phyloP scores from a whole-genome alignment of 2,329 filamentous ascomycete genomes.

The Ophiostoma quercus region DNA sequence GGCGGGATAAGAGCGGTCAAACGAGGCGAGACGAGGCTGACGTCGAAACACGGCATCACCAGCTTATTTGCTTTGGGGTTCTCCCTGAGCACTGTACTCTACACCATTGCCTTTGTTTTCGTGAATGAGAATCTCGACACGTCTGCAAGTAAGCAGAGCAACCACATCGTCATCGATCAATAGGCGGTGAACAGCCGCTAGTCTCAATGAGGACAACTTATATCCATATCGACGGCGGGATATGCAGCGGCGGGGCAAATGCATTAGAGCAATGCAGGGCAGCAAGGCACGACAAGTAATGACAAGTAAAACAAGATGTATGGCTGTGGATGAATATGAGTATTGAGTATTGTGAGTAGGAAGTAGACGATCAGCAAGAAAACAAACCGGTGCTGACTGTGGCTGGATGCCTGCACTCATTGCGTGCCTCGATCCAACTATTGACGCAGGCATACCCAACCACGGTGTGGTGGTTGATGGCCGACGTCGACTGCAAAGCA shows the following conservation, averaged over 20 bases:
- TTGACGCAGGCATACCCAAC: not conserved
- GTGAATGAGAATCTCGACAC: not conserved
- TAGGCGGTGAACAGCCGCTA: slow-evolving; percentile 17
- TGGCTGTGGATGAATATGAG: not conserved
- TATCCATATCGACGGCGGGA: not conserved
- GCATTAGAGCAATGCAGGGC: not conserved
- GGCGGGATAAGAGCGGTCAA: not conserved
- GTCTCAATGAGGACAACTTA: not conserved
- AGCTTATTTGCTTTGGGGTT: not conserved
- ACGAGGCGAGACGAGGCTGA: not conserved
- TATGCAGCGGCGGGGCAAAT: slow-evolving; percentile 1
- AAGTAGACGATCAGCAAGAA: not conserved
- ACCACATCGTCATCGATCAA: not conserved
- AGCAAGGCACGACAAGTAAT: slow-evolving; percentile 4
- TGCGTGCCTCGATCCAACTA: not conserved
- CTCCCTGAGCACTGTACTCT: not conserved
- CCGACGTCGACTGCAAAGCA: not conserved
- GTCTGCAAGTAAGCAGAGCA: not conserved
- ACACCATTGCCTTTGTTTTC: too few relatives aligned
- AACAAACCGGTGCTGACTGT: not conserved
- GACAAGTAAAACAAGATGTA: not conserved
- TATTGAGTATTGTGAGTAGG: too few relatives aligned
- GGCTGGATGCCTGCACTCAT: not conserved
- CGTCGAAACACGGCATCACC: not conserved
- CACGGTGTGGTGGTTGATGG: not conserved